Base-by-base conservation (phyloP, 768 basidiomycete species). In the Sutorius australiensis region DNA sequence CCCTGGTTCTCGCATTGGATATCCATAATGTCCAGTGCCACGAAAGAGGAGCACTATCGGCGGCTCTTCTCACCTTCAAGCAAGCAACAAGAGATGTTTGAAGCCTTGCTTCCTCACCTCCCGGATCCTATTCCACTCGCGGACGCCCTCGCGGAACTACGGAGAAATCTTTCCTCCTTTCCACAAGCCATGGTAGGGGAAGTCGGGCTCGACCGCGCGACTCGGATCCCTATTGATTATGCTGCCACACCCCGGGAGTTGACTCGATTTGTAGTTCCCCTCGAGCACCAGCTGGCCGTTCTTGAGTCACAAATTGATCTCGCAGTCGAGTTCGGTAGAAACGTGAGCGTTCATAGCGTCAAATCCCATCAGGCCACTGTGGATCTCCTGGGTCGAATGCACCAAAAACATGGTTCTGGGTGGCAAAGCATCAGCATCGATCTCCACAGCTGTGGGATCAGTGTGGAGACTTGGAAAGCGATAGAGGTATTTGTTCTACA, bases 1-100 rank as follows among this genome's bases (percentile, higher is more conserved):
- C 95, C 95, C 2, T 98, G 95, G 95, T 95, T 90, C 70, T 79
- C 86, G 3, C 84, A 97, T 68, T 77, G 77, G 56, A 90, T 97
- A 61, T 79, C 87, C 30, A 61, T 80, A 50, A 66, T 60, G 44
- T 62, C 69, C 13, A 58, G 40, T 9, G 54, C 67, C 28, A 74
- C 79, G 19, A 94, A 87, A 65, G 80, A 82, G 57, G 74, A 76
- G 13, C 95, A 98, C 71, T 98, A 97, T 71, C 69, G 77, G 16
- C 63, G 64, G 3, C 77, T 98, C 33, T 87, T 97, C 61, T 74
- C 87, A 9, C 66, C 75, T 33, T 50, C 56, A 11, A 59, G 56
- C 14, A 49, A 63, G n/a, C 58, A 74, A 31, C 58, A 69, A 48
- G 72, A 75, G 39, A 67, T 66, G 45, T 83, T 95, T 48, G 67